Base-by-base conservation (phyloP, 768 basidiomycete genomes). In the Leccinum broughii region DNA sequence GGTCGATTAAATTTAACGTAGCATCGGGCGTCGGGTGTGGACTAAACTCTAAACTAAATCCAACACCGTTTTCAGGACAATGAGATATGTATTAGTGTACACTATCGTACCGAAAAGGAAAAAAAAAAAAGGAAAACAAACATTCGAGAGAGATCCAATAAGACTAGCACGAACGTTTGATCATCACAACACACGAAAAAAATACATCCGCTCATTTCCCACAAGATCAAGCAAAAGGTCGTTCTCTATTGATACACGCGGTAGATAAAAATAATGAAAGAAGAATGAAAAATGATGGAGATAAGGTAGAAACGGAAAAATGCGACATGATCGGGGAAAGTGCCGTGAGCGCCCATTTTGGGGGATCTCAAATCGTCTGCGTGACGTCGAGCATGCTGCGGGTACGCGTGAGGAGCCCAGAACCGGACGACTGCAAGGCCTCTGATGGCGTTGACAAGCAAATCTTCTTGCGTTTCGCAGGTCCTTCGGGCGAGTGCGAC, bases 401-500 rank as follows among this genome's bases (percentile, higher is more conserved):
- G n/a, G 63, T 53, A 30, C 59, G 51, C 17, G 57, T 17, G 48
- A 53, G 59, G 6, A 52, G 32, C n/a, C 13, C 20, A 11, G 39
- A 41, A 41, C 39, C 39, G 17, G 39, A 41, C 9, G 53, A 6
- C 4, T 39, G 20, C 20, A 50, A 37, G 0, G 28, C 37, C 15
- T 54, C 57, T 37, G 13, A 14, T 6, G 61, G 26, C n/a, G 14
- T 9, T 3, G 55, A 54, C 0, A 55, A 22, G 28, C 62, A 58
- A 44, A 14, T 55, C 65, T 59, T 66, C 63, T 55, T 66, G 53
- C 69, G 65, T 37, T 55, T 66, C 20, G 32, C 5, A 3, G 58
- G 64, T 11, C 48, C 58, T 22, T 59, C 59, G 3, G 34, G 55
- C 1, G 37, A 7, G 3, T 51, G 26, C 2, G 39, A 22, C 22